Percentiles rank a stretch among this genome's conserved stretches.
phyloP scores from a whole-genome alignment of 1,139 yeast species.

The Debaryomyces sp. region DNA sequence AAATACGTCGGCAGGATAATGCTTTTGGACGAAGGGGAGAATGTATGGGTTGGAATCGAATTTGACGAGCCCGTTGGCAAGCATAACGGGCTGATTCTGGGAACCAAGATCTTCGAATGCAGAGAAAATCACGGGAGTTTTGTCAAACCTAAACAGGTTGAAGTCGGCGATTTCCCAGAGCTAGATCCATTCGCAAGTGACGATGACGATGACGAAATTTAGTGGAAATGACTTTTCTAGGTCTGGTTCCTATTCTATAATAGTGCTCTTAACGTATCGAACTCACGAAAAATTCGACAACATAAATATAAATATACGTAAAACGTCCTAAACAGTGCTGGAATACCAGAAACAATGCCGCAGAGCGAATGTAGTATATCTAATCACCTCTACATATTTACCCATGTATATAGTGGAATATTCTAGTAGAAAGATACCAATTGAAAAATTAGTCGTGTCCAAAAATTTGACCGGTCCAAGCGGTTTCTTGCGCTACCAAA shows the following conservation, averaged over 20 bases:
- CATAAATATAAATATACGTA: background rate
- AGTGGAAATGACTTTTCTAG: background rate
- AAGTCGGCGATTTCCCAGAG: conserved; percentile 57
- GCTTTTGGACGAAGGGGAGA: conserved; percentile 52
- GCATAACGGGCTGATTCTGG: conserved; percentile 44
- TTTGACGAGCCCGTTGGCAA: conserved; percentile 54
- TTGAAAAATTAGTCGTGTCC: conserved; percentile 4
- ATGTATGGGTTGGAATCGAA: conserved; percentile 51
- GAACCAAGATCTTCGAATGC: conserved; percentile 36
- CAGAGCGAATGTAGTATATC: background rate
- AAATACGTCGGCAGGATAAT: conserved; percentile 68
- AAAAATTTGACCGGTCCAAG: conserved; percentile 4
- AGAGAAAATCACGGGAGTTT: conserved; percentile 51
- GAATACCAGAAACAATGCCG: background rate
- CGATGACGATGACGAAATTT: conserved; percentile 31
- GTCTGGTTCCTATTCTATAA: background rate
- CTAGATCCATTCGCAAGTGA: conserved; percentile 42
- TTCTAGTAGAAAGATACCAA: background rate
- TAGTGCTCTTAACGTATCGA: background rate
- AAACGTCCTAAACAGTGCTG: background rate
- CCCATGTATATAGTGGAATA: background rate
- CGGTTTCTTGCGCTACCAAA: conserved; percentile 4
- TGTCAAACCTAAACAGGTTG: conserved; percentile 51
- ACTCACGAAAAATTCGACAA: background rate
- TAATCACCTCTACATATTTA: background rate